Base-by-base conservation (phyloP, 306 rosid genomes). In the Gleditsia sinensis region DNA sequence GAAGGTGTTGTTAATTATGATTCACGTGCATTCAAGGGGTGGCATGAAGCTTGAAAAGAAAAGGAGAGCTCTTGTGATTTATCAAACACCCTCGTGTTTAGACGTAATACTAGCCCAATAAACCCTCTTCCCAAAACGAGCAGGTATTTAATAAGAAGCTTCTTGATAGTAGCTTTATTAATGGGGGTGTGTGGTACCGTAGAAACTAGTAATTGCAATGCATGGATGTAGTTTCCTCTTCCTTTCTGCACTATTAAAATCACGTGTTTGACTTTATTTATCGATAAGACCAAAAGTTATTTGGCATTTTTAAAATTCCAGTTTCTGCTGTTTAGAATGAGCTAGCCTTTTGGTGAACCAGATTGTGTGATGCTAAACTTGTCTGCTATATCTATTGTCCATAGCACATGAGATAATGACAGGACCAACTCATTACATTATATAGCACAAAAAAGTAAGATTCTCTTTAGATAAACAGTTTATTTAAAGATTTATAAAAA, bases 11-110 rank as follows among this genome's bases (percentile, higher is more conserved):
- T 59, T 76, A 58, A 83, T 80, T 63, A 30, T 46, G 20, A 21
- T 62, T 80, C 87, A 84, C 87, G 84, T 80, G 84, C 73, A 67
- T 50, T 68, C 49, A 25, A 63, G 16, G 51, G 36, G 21, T 42
- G 34, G 58, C 5, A 63, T 20, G 36, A 53, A 36, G 34, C 32
- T 28, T 28, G 32, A 28, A 4, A 28, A 28, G 4, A 28, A 2
- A 28, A 4, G 4, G 32, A 28, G 32, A 28, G 32, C 32, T 53
- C 8, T 4, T 30, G 34, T 28, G 40, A n/a, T 14, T 56, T 57
- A 14, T 57, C 27, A 11, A 27, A 56, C 62, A 59, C 43, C 63
- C 12, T 59, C 66, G 14, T 59, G 42, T 30, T 59, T 59, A 5
- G 46, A 40, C 3, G 3, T 11, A 11, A 40, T 59, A 30, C 10